These are phyloP conservation scores for Citrus glauca DNA, from an alignment of 345 rosid genomes.

Conservation along the genomic window DNA sequence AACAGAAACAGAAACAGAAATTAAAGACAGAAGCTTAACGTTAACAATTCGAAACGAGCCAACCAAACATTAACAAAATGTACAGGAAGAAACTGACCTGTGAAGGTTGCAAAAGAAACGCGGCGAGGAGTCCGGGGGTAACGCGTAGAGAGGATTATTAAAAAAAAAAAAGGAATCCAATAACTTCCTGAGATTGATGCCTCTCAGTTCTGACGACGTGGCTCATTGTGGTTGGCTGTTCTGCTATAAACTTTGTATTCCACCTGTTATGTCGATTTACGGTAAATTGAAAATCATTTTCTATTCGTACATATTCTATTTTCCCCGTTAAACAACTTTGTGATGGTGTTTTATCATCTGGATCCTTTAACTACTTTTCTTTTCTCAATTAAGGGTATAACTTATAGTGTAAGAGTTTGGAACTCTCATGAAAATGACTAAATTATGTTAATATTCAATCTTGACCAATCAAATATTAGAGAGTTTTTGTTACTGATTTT, in stretches of 20 bases:
- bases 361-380: no score
- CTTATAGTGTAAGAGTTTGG: no score
- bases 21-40: background rate
- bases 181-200: background rate
- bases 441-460: no score
- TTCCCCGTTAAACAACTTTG: background rate
- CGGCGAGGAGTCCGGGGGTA: background rate
- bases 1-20: background rate
- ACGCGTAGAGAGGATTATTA: no score
- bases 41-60: background rate
- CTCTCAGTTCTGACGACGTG: background rate
- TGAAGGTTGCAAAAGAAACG: background rate
- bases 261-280: background rate
- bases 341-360: background rate
- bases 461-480: no score
- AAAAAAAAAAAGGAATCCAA: background rate
- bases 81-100: conserved; percentile 1
- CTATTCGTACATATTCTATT: background rate
- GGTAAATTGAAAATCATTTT: background rate
- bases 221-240: background rate
- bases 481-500: no score
- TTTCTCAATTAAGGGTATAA: no score
- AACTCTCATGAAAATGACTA: no score
- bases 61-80: background rate
- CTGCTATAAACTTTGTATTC: background rate